These are phyloP conservation scores for Trypanosoma grayi DNA, from an alignment of 208 protist genomes.

Conservation along the genomic window DNA sequence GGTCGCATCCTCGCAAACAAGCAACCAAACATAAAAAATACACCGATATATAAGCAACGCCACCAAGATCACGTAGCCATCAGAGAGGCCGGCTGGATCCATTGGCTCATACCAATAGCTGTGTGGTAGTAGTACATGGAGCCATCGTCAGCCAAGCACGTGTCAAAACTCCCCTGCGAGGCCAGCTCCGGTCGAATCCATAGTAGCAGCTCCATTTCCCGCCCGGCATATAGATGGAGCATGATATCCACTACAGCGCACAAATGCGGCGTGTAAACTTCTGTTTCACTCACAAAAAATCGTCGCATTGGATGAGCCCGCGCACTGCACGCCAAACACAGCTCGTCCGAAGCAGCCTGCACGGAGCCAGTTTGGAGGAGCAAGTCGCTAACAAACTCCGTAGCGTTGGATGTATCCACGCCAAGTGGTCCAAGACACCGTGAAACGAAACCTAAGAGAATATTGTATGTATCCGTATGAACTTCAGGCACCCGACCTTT, in stretches of 20 bases:
- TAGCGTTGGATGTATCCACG: background rate
- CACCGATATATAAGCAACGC: background rate
- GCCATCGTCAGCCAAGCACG: background rate
- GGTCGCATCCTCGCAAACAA: background rate
- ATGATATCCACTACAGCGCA: conserved; percentile 23
- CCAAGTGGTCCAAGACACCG: background rate
- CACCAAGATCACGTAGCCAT: background rate
- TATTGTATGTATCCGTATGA: conserved; percentile 16
- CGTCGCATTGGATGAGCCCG: conserved; percentile 20
- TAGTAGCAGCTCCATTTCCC: conserved; percentile 24
- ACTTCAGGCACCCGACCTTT: too few relatives aligned
- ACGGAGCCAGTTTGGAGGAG: conserved; percentile 3
- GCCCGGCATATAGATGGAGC: conserved; percentile 17
- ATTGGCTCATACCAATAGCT: conserved; percentile 19
- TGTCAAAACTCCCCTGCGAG: conserved; percentile 1
- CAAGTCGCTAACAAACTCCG: conserved; percentile 7
- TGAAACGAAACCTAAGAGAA: conserved; percentile 8
- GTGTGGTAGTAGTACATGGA: conserved; percentile 23
- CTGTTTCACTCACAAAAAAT: conserved; percentile 4
- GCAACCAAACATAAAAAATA: background rate
- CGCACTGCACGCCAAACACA: conserved; percentile 11
- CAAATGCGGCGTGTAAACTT: conserved; percentile 23
- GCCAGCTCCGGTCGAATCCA: conserved; percentile 11
- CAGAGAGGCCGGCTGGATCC: conserved; percentile 5
- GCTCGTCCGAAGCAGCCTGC: conserved; percentile 19